Conservation (phyloP, 2,329 filamentous ascomycete species). For the Microsporum canis region DNA sequence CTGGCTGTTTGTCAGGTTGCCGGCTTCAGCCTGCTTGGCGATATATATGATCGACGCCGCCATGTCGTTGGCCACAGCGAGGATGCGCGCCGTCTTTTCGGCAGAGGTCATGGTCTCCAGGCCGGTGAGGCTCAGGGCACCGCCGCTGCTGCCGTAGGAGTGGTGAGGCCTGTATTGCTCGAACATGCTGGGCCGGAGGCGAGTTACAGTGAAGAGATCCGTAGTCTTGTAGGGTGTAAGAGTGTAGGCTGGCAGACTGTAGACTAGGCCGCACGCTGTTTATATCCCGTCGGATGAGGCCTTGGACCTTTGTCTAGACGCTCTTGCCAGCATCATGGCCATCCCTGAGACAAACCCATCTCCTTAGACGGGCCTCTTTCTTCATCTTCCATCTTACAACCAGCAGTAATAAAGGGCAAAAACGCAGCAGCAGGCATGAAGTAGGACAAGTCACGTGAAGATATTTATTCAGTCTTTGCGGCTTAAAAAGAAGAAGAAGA, state of each 20-base stretch:
- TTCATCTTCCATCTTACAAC: too few relatives aligned
- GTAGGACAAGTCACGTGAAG: too few relatives aligned
- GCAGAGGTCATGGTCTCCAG: slow-evolving; percentile 14
- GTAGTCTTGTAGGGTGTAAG: neutral
- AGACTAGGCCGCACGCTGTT: neutral
- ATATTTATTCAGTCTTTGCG: too few relatives aligned
- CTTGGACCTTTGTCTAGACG: neutral
- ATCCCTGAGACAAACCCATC: neutral
- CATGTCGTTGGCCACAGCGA: slow-evolving; percentile 24
- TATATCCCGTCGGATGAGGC: neutral
- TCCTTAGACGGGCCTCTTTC: too few relatives aligned
- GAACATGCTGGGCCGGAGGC: neutral
- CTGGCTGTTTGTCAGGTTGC: slow-evolving; percentile 17
- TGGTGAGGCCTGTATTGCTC: neutral
- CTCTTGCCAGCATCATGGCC: neutral
- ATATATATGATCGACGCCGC: slow-evolving; percentile 22
- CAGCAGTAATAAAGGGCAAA: neutral
- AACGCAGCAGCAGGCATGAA: neutral
- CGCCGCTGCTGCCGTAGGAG: slow-evolving; percentile 11
- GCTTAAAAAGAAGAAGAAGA: neutral
- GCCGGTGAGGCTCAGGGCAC: slow-evolving; percentile 18
- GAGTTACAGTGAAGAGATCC: neutral
- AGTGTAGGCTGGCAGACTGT: too few relatives aligned
- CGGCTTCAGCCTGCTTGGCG: slow-evolving; percentile 18
- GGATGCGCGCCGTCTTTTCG: slow-evolving; percentile 18